Conservation (phyloP, 2,329 filamentous ascomycete species). For the Furcasterigmium furcatum region DNA sequence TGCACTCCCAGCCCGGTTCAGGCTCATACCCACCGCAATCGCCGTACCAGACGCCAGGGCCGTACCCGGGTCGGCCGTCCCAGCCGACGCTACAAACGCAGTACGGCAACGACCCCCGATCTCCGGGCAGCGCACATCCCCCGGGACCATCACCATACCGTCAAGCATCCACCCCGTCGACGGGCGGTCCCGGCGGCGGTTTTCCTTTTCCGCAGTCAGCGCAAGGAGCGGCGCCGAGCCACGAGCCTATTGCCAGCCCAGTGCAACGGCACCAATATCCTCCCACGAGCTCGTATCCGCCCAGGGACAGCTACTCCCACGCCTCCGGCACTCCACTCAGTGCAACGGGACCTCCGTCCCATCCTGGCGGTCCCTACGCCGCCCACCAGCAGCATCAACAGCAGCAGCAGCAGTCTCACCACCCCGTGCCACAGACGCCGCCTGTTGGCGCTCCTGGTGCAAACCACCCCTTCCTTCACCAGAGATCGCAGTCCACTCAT, state of each 20-base stretch:
- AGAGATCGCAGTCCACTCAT: constrained; percentile 55
- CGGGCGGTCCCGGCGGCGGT: constrained; percentile 34
- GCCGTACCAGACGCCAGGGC: constrained; percentile 33
- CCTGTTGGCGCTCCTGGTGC: constrained; percentile 37
- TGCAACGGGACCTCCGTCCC: constrained; percentile 26
- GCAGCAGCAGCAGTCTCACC: constrained; percentile 22
- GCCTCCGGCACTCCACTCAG: constrained; percentile 23
- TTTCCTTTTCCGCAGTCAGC: constrained; percentile 49
- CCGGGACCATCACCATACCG: constrained; percentile 47
- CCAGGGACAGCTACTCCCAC: constrained; percentile 44
- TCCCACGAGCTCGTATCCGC: constrained; percentile 36
- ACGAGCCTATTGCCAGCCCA: constrained; percentile 44
- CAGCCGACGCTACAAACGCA: constrained; percentile 45
- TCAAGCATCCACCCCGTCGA: constrained; percentile 43
- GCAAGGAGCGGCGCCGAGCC: constrained; percentile 11
- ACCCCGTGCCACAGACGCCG: constrained; percentile 39
- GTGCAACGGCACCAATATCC: constrained; percentile 51
- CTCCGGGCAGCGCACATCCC: constrained; percentile 41
- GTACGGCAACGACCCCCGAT: constrained; percentile 42
- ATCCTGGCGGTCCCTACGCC: constrained; percentile 28
- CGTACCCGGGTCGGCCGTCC: constrained; percentile 39
- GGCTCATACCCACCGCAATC: constrained; percentile 33
- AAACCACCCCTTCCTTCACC: constrained; percentile 30
- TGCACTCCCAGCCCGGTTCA: constrained; percentile 17
- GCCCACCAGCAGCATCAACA: constrained; percentile 29